These are phyloP conservation scores for Mycosphaerella sp. DNA, from an alignment of 2,329 filamentous ascomycete species.

Conservation along the genomic window DNA sequence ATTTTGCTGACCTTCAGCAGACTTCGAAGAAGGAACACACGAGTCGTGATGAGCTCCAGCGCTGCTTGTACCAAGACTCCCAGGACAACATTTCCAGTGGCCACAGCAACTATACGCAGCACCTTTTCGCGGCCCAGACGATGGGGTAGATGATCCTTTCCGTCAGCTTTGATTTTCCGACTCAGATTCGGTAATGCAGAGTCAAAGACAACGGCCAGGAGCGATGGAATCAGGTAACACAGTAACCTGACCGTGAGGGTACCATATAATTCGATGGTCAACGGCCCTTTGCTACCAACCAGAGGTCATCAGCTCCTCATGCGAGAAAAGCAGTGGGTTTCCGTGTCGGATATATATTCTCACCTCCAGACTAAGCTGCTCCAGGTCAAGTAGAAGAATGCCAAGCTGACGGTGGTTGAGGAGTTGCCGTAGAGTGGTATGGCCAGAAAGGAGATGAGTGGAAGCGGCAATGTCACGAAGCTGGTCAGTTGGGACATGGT, in stretches of 20 bases:
- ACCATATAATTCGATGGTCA: conserved; percentile 68
- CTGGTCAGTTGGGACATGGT: conserved; percentile 27
- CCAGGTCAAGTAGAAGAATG: conserved; percentile 92
- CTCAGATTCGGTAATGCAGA: conserved; percentile 61
- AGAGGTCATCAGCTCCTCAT: not conserved
- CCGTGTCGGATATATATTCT: not conserved
- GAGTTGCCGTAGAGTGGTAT: conserved; percentile 68
- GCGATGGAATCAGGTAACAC: conserved; percentile 67
- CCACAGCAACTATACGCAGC: conserved; percentile 48
- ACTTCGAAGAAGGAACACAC: conserved; percentile 48
- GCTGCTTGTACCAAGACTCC: conserved; percentile 49
- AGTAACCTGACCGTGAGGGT: conserved; percentile 60
- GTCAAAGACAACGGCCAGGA: conserved; percentile 69
- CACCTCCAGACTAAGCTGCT: conserved; percentile 62
- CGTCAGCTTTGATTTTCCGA: conserved; percentile 62
- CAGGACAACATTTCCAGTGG: conserved; percentile 51
- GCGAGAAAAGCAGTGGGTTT: not conserved
- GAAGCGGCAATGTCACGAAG: conserved; percentile 33
- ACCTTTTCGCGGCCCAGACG: conserved; percentile 39
- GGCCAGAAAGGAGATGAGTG: conserved; percentile 57
- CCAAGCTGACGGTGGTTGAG: conserved; percentile 71
- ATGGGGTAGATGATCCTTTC: conserved; percentile 44
- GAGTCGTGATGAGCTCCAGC: conserved; percentile 51
- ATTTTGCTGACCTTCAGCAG: conserved; percentile 52
- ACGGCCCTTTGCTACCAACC: conserved; percentile 56